Base-by-base conservation (phyloP, 176 grass and related monocot species). In the Leersia perrieri region DNA sequence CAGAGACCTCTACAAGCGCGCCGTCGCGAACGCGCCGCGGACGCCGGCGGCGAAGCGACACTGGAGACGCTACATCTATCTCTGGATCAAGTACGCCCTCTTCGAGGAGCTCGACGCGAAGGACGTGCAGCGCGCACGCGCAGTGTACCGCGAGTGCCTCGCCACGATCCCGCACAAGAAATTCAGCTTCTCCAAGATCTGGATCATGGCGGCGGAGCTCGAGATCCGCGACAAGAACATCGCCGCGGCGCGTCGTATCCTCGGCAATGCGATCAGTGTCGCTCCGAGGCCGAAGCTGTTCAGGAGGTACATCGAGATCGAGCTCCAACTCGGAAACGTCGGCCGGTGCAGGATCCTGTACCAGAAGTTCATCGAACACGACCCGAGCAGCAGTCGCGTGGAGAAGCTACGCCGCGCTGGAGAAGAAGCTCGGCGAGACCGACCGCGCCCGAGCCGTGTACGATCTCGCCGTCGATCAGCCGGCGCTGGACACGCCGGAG, bases 71-170 rank as follows among this genome's bases (percentile, higher is more conserved):
- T 92, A 89, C 39, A 89, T 92, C 23, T 86, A 86, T 13, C 60
- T 67, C 15, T 88, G 90, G 86, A 85, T 92, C 66, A 86, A 82
- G 29, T 88, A 85, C 26, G 82, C 78, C 9, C 72, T 88, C 18
- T 88, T 86, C 44, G 90, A 92, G 78, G 89, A 92, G 60, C 78
- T 92, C 11, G 79, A 92, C 32, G 74, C 77, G n/a, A 44, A 75
- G 47, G 90, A 92, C 49, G 33, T 85, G 36, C 78, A 86, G 16
- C 53, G 68, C 18, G 82, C 85, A 20, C 76, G 78, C 32, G 82
- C 79, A 27, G 86, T 83, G 62, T 88, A 91, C 64, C 68, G 80
- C 63, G 89, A 78, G 60, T 88, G 81, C 22, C 67, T 91, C 14
- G 86, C 66, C 9, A 62, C 86, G 27, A 86, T 86, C 69, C 90